phyloP scores from a whole-genome alignment of 768 basidiomycete genomes.

The Boletus subparvulus region DNA sequence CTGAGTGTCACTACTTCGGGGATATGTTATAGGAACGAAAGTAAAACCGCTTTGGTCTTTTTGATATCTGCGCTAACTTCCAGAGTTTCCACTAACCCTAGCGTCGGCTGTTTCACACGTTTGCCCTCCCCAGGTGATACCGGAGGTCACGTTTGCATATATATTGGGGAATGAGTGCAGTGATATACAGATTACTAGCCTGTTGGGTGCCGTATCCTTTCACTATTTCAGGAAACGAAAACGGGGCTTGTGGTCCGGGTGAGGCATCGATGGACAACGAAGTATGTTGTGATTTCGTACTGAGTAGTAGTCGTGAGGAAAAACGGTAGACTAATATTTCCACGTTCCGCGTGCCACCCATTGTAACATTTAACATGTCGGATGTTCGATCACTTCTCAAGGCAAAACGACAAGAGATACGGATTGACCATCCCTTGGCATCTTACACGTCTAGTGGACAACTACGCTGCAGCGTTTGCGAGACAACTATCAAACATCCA shows the following conservation, averaged over 20 bases:
- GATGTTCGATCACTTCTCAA: slow-evolving; percentile 80
- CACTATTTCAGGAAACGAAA: no score
- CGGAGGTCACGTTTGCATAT: slow-evolving; percentile 49
- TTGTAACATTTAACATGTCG: slow-evolving; percentile 46
- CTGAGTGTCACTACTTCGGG: background rate
- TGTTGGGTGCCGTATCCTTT: no score
- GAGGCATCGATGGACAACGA: no score
- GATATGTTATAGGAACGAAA: slow-evolving; percentile 15
- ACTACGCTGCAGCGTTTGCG: slow-evolving; percentile 68
- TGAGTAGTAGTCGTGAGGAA: no score
- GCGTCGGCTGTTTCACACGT: slow-evolving; percentile 54
- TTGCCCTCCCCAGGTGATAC: slow-evolving; percentile 58
- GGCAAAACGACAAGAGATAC: slow-evolving; percentile 77
- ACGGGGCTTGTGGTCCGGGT: no score
- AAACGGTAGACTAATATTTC: background rate
- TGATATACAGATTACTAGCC: no score
- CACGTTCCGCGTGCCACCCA: background rate
- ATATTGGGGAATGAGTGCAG: slow-evolving; percentile 25
- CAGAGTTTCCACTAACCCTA: slow-evolving; percentile 37
- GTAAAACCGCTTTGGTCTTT: slow-evolving; percentile 48
- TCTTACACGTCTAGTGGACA: slow-evolving; percentile 65
- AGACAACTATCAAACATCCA: slow-evolving; percentile 63
- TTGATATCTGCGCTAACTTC: slow-evolving; percentile 38
- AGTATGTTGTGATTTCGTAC: no score
- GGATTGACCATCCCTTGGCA: slow-evolving; percentile 71